Evolutionary conservation across 1,284 basidiomycete species (phyloP), one percentile per base, ranked within the genome.

Genomic region (Puccinia novopanici): DNA sequence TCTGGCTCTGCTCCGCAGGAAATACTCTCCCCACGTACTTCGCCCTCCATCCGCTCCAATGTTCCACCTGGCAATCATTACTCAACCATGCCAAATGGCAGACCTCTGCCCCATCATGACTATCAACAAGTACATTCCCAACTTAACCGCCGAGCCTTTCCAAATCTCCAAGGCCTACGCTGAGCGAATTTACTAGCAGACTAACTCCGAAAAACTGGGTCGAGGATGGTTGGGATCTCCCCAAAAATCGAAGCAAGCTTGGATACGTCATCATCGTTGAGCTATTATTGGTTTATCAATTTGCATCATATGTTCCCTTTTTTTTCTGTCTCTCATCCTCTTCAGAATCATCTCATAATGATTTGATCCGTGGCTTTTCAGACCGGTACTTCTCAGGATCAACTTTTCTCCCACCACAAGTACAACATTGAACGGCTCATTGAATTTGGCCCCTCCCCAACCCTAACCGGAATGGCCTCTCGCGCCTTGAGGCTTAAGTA

Each of bases 191-290:
- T n/a, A n/a, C n/a, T n/a, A n/a, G n/a, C n/a, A n/a, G n/a, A n/a
- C n/a, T n/a, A n/a, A n/a, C n/a, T n/a, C n/a, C n/a, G n/a, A n/a
- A n/a, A n/a, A n/a, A n/a, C n/a, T n/a, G n/a, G n/a, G n/a, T n/a
- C n/a, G n/a, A n/a, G n/a, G n/a, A n/a, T n/a, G n/a, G n/a, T 48
- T 68, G 15, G 52, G 68, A 54, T 70, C 57, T 19, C 65, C 76
- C 27, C 52, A n/a, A 92, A 80, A 92, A 95, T 83, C 91, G 94
- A 75, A 94, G 98, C 87, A 92, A 92, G 84, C 90, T 99, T 63
- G 94, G 95, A 0, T 98, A 98, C 86, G 92, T 92, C 84, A 95
- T 98, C 84, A 91, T 99, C 82, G 94, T 98, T 83, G 96, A 98
- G 86, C 90, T n/a, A n/a, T n/a, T 98, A 78, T 89, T 99, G 63